phyloP scores from a whole-genome alignment of 169 alveolate genomes.

The Plasmodium berghei region DNA sequence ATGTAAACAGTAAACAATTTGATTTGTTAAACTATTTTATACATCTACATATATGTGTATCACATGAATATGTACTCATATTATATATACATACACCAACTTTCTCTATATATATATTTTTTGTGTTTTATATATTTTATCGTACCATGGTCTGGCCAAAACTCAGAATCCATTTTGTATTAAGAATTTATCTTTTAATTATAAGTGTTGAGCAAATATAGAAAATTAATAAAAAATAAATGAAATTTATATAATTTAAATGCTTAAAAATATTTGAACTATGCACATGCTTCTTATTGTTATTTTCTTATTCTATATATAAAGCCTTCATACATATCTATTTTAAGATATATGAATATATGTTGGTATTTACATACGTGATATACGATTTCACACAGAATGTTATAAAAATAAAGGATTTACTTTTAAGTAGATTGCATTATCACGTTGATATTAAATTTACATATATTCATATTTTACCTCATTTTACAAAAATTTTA shows the following conservation, averaged over 20 bases:
- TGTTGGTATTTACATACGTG: too few relatives aligned
- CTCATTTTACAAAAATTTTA: too few relatives aligned
- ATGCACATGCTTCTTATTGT: slow-evolving; percentile 11
- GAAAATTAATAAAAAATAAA: background rate
- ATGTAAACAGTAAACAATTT: background rate
- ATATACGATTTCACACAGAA: too few relatives aligned
- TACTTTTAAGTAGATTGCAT: too few relatives aligned
- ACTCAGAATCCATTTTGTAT: slow-evolving; percentile 8
- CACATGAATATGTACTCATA: background rate
- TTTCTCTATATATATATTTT: slow-evolving; percentile 2
- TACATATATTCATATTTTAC: too few relatives aligned
- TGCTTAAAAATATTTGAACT: background rate
- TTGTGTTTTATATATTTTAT: slow-evolving; percentile 1
- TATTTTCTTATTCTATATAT: background rate
- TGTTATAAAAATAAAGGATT: too few relatives aligned
- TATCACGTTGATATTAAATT: too few relatives aligned
- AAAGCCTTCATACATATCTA: background rate
- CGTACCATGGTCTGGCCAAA: slow-evolving; percentile 71
- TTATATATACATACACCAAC: background rate
- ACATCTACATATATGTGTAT: background rate
- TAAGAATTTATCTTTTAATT: background rate
- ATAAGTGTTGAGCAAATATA: slow-evolving; percentile 1
- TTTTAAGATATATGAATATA: too few relatives aligned
- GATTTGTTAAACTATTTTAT: background rate
- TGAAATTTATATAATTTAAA: slow-evolving; percentile 5